phyloP scores from a whole-genome alignment of 2,329 filamentous ascomycete species.

The Parafenestella ontariensis region DNA sequence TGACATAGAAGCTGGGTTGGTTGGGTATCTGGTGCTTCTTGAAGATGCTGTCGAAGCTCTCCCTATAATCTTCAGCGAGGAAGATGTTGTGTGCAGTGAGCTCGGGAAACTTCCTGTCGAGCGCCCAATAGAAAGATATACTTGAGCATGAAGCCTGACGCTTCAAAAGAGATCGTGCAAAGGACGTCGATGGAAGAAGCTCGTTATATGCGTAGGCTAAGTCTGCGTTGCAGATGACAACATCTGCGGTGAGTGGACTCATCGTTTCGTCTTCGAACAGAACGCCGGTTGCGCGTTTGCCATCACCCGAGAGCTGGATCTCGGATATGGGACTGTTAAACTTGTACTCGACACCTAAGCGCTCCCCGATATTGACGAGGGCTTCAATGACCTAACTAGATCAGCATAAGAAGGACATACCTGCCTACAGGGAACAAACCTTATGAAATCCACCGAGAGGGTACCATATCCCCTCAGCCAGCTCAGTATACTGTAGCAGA shows the following conservation, averaged over 20 bases:
- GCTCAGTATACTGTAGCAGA: slow-evolving; percentile 75
- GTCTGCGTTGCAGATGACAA: slow-evolving; percentile 76
- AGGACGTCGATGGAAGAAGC: slow-evolving; percentile 64
- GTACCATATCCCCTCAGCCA: slow-evolving; percentile 80
- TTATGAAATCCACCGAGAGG: slow-evolving; percentile 73
- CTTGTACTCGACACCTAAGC: slow-evolving; percentile 68
- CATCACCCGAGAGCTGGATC: slow-evolving; percentile 62
- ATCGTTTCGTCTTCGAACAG: slow-evolving; percentile 64
- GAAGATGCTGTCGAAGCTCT: slow-evolving; percentile 80
- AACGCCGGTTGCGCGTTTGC: slow-evolving; percentile 65
- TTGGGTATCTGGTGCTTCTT: slow-evolving; percentile 70
- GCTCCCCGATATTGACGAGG: slow-evolving; percentile 68
- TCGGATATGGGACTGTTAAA: slow-evolving; percentile 65
- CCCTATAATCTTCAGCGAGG: slow-evolving; percentile 73
- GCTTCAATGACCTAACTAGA: slow-evolving; percentile 60
- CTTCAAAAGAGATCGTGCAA: slow-evolving; percentile 53
- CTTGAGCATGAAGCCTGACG: slow-evolving; percentile 71
- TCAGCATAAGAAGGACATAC: slow-evolving; percentile 7
- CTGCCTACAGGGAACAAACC: slow-evolving; percentile 44
- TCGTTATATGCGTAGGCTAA: slow-evolving; percentile 77
- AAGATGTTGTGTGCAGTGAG: slow-evolving; percentile 79
- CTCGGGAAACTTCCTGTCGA: slow-evolving; percentile 66
- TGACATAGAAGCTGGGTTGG: slow-evolving; percentile 78
- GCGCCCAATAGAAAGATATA: slow-evolving; percentile 79
- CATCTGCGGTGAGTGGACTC: slow-evolving; percentile 63